Evolutionary conservation across 805 yeast genomes (phyloP).

Genomic region (Saccharomycopsis olivae): DNA sequence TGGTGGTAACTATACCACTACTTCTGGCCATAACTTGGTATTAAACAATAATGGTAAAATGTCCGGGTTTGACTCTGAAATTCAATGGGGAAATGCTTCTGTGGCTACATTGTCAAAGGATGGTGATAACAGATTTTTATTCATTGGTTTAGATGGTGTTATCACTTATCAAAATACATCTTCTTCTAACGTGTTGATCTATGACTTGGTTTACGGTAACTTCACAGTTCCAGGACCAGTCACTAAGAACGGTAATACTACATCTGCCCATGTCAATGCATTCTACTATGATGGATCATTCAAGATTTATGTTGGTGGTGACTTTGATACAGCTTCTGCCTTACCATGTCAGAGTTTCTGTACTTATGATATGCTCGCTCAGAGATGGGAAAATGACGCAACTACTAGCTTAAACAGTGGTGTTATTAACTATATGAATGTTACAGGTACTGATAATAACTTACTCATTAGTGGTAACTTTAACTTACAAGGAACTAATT

Average conservation of each 20-base stretch:
- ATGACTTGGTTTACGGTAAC: slow-evolving; percentile 34
- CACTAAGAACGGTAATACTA: slow-evolving; percentile 27
- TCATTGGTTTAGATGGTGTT: slow-evolving; percentile 36
- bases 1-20: slow-evolving; percentile 24
- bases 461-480: slow-evolving; percentile 48
- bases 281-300: slow-evolving; percentile 30
- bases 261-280: slow-evolving; percentile 30
- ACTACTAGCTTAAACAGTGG: slow-evolving; percentile 34
- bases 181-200: slow-evolving; percentile 40
- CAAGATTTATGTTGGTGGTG: slow-evolving; percentile 62
- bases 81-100: slow-evolving; percentile 15
- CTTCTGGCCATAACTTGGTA: slow-evolving; percentile 8
- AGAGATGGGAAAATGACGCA: slow-evolving; percentile 42
- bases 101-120: slow-evolving; percentile 11
- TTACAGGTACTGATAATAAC: slow-evolving; percentile 27
- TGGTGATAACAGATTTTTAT: slow-evolving; percentile 23
- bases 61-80: slow-evolving; percentile 19
- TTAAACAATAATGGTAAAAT: slow-evolving; percentile 8
- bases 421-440: slow-evolving; percentile 40
- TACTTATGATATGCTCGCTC: slow-evolving; percentile 42
- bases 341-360: slow-evolving; percentile 55
- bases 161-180: slow-evolving; percentile 20
- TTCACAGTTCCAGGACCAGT: slow-evolving; percentile 38
- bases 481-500: slow-evolving; percentile 26
- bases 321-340: slow-evolving; percentile 48